Evolutionary conservation across 805 yeast genomes (phyloP), one percentile per base, ranked within the genome.

Genomic region (Tetrapisispora taiwanensis): DNA sequence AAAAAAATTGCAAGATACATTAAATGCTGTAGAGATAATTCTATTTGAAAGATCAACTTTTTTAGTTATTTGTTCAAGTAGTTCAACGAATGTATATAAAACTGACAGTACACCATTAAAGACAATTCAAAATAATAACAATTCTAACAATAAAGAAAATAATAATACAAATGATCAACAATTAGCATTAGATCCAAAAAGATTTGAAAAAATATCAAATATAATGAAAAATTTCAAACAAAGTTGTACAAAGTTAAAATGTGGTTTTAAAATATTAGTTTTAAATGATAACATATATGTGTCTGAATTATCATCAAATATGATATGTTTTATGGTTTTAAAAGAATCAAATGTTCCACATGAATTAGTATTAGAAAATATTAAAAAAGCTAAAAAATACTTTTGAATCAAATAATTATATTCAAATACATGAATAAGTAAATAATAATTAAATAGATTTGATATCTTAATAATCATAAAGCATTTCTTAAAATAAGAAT

Each of bases 201-300:
- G 97, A 54, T 90, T 89, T 58, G 97, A 90, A 59, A 90, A 89
- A 60, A 88, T 90, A 20, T 84, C 95, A 20, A 89, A 87, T 61
- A 88, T 90, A 47, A 86, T 90, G 71, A 90, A 90, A 59, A 87
- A 95, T 22, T 90, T 85, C 65, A 88, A 92, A 58, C 97, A 90
- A 64, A 84, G 94, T 52, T 87, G 92, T 36, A 79, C 84, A 42
- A 89, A 87, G 61, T 71, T 90, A 56, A 76, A 95, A 57, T 77
- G 95, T 4, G 89, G 86, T 53, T 86, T 90, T 63, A 81, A 76
- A 50, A 81, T 84, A 39, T 65, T 90, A 41, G 77, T 83, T 17
- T 71, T 90, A 30, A 79, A 82, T 47, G 95, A 68, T 41, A 59
- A 61, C 10, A 56, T 69, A 2, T 68, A 79, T 39, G 73, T 78